Evolutionary conservation across 2,329 filamentous ascomycete species (phyloP).

Genomic region (Aspergillus udagawae): DNA sequence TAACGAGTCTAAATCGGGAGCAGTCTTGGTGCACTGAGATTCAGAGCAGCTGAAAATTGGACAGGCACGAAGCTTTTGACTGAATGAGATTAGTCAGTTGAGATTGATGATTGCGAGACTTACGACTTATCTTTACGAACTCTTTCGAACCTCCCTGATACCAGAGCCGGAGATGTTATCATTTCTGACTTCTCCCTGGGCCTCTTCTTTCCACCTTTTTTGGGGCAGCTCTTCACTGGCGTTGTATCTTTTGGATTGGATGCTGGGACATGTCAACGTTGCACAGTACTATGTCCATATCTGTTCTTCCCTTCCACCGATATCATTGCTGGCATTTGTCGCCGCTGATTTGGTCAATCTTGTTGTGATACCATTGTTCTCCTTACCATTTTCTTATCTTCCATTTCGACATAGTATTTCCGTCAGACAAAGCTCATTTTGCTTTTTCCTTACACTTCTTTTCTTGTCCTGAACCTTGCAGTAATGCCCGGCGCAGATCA

Average conservation of each 20-base stretch:
- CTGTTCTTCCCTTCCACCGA: slow-evolving; percentile 5
- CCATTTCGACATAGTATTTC: slow-evolving; percentile 9
- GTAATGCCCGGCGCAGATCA: background rate
- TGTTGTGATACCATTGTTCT: slow-evolving; percentile 1
- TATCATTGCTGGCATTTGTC: slow-evolving; percentile 9
- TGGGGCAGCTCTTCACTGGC: slow-evolving; percentile 4
- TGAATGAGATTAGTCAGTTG: slow-evolving; percentile 3
- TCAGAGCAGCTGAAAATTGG: background rate
- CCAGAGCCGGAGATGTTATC: background rate
- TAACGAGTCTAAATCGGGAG: background rate
- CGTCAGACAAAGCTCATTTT: slow-evolving; percentile 10
- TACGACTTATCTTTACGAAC: slow-evolving; percentile 19
- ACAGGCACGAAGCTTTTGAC: background rate
- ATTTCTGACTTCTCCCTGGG: background rate
- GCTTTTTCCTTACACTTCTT: background rate
- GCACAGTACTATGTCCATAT: background rate
- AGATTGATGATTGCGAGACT: slow-evolving; percentile 19
- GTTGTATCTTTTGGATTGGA: background rate
- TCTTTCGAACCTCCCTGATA: background rate
- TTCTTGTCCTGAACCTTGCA: background rate
- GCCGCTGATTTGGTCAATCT: slow-evolving; percentile 11
- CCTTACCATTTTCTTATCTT: background rate
- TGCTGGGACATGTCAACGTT: background rate
- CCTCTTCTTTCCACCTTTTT: slow-evolving; percentile 1
- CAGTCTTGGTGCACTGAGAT: background rate